Percentiles rank a stretch among this genome's conserved stretches.
Conservation (phyloP, 2,329 filamentous ascomycete genomes). For the Didymosphaeria variabile region DNA sequence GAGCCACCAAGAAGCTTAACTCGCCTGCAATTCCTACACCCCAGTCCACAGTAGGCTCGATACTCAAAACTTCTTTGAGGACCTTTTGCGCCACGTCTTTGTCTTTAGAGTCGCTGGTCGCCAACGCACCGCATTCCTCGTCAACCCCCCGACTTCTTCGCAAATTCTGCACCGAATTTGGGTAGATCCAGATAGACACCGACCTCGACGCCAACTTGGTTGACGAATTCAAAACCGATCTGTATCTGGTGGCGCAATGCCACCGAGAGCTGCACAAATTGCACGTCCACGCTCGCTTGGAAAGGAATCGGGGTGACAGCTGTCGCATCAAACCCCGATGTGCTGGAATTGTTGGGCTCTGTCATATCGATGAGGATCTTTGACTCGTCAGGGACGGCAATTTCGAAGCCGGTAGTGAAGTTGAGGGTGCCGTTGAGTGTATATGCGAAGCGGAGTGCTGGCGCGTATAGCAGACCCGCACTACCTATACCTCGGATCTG, state of each 20-base stretch:
- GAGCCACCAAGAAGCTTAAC: not conserved
- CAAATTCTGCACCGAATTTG: slow-evolving; percentile 8
- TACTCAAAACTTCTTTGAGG: slow-evolving; percentile 8
- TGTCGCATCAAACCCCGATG: not conserved
- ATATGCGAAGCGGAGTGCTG: not conserved
- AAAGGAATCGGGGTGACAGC: not conserved
- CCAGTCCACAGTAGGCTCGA: slow-evolving; percentile 10
- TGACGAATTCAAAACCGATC: slow-evolving; percentile 3
- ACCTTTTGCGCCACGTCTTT: slow-evolving; percentile 13
- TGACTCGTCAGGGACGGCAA: not conserved
- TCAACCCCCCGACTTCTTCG: slow-evolving; percentile 9
- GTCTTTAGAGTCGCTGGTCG: slow-evolving; percentile 7
- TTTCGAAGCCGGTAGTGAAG: slow-evolving; percentile 6
- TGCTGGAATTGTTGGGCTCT: slow-evolving; percentile 2
- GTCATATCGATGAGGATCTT: slow-evolving; percentile 9
- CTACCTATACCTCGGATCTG: slow-evolving; percentile 1
- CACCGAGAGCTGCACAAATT: not conserved
- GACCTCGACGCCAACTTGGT: not conserved
- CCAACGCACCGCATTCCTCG: slow-evolving; percentile 7
- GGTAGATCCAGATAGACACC: slow-evolving; percentile 14
- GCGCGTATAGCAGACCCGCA: slow-evolving; percentile 1
- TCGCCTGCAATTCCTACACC: slow-evolving; percentile 14
- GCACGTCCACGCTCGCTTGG: slow-evolving; percentile 6
- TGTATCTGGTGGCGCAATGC: not conserved
- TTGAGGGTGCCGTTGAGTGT: slow-evolving; percentile 3